Base-by-base conservation (phyloP, 2,329 filamentous ascomycete species). In the Pestalotiopsis sp. region DNA sequence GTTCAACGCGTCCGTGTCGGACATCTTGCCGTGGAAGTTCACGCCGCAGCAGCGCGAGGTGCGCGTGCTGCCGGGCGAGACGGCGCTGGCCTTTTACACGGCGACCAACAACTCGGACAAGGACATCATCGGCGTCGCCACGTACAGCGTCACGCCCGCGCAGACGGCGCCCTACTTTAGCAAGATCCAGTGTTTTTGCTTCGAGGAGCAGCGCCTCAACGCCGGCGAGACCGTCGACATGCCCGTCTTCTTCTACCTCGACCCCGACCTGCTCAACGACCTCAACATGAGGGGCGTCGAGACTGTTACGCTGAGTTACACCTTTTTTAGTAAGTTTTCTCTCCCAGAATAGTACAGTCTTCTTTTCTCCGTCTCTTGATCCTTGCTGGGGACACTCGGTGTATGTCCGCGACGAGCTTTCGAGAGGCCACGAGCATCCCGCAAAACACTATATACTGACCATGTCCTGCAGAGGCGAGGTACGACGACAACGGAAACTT, bases 151-250 rank as follows among this genome's bases (percentile, higher is more conserved):
- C 38, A 98, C 95, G 2, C 96, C 96, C 0, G 96, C 90, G 3
- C 96, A 99, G 82, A 95, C 97, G 59, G 95, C 96, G 58, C 95
- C 94, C 1, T 99, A 99, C 80, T 99, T 99, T 79, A 97, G 93
- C 88, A 99, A 99, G 87, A 99, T 99, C 60, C 96, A 99, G 82
- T 99, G 96, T 78, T 99, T 99, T 82, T 99, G 96, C 81, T 99
- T 99, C 76, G 96, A 99, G 83, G 95, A 94, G 82, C 96, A 99
- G 86, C 88, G 97, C 70, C 82, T 99, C 73, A 95, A 96, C 78
- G 95, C 95, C 5, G 95, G 95, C 59, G 97, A 99, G 86, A 96
- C 94, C 59, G 96, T 99, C 66, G 96, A 99, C 80, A 99, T 99
- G 97, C 97, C 96, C 0, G 97, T 99, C 0, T 99, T 99, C 82